Percentiles rank a stretch among this genome's conserved stretches.
Conservation (phyloP, 345 rosid species). For the Citrus maxima region DNA sequence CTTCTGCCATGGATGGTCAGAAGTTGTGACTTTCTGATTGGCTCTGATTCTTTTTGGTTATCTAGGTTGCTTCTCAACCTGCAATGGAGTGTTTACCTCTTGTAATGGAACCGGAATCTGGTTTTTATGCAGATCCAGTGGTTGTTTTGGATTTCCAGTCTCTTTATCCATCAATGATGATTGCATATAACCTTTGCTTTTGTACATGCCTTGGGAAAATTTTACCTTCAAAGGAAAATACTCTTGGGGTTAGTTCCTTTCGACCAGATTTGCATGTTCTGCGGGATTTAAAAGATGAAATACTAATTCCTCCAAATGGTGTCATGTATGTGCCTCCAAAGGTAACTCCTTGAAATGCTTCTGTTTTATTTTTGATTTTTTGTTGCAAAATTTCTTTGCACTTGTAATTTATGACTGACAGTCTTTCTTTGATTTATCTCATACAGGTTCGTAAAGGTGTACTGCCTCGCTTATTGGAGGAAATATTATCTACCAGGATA, state of each 20-base stretch:
- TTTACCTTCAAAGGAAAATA: slow-evolving; percentile 57
- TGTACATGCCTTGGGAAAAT: slow-evolving; percentile 90
- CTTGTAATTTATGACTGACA: not conserved
- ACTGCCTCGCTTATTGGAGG: slow-evolving; percentile 84
- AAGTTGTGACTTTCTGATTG: slow-evolving; percentile 11
- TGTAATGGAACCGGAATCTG: slow-evolving; percentile 98
- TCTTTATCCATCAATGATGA: slow-evolving; percentile 96
- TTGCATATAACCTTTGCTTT: slow-evolving; percentile 94
- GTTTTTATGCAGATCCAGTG: slow-evolving; percentile 89
- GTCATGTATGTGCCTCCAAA: slow-evolving; percentile 74
- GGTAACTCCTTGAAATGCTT: slow-evolving; percentile 41
- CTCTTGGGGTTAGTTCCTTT: slow-evolving; percentile 76
- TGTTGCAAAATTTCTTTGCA: not conserved
- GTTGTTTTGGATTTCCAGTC: slow-evolving; percentile 97
- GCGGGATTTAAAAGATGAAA: slow-evolving; percentile 52
- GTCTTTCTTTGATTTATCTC: not conserved
- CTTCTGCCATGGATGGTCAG: not conserved
- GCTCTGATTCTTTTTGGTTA: not conserved
- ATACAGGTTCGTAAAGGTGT: slow-evolving; percentile 73
- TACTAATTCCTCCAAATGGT: slow-evolving; percentile 73
- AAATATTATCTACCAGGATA: slow-evolving; percentile 90
- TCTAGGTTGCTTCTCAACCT: slow-evolving; percentile 97
- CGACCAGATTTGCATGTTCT: slow-evolving; percentile 56
- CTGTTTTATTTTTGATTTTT: not conserved
- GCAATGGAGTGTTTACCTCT: slow-evolving; percentile 99